These are phyloP conservation scores for Neofusicoccum parvum DNA, from an alignment of 2,329 filamentous ascomycete genomes.

Conservation along the genomic window DNA sequence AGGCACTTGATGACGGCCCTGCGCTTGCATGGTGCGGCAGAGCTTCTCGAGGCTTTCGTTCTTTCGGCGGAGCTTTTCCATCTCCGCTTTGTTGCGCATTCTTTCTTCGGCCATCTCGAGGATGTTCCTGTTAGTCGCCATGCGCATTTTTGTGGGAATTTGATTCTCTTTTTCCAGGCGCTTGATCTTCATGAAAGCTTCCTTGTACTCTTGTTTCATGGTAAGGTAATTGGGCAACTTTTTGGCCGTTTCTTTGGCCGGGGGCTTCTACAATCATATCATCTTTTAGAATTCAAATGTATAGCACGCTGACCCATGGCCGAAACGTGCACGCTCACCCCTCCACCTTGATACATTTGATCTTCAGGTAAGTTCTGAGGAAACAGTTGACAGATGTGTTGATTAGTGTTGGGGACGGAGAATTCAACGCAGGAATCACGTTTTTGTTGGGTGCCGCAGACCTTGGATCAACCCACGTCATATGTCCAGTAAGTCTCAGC, in stretches of 20 bases:
- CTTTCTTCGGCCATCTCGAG: slow-evolving; percentile 96
- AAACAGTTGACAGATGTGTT: too few species aligned
- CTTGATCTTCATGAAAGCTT: slow-evolving; percentile 99
- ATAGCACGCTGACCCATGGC: slow-evolving; percentile 12
- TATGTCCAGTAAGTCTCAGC: too few species aligned
- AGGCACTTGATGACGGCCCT: slow-evolving; percentile 74
- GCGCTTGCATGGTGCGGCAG: slow-evolving; percentile 94
- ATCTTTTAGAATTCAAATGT: slow-evolving; percentile 24
- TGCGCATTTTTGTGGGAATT: slow-evolving; percentile 85
- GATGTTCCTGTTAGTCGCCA: slow-evolving; percentile 91
- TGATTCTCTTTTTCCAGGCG: slow-evolving; percentile 95
- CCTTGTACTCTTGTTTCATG: slow-evolving; percentile 98
- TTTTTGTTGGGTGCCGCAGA: too few species aligned
- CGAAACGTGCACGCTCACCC: slow-evolving; percentile 61
- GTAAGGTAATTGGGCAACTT: slow-evolving; percentile 98
- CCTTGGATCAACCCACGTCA: too few species aligned
- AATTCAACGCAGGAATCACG: too few species aligned
- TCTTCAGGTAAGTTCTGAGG: too few species aligned
- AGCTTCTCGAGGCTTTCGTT: slow-evolving; percentile 91
- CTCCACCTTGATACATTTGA: background rate
- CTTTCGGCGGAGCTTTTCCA: slow-evolving; percentile 80
- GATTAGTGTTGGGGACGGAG: too few species aligned
- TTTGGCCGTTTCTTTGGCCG: slow-evolving; percentile 98
- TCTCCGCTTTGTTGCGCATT: slow-evolving; percentile 70
- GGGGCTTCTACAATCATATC: slow-evolving; percentile 40